phyloP scores from a whole-genome alignment of 768 basidiomycete species.

The Agrocybe pediades region DNA sequence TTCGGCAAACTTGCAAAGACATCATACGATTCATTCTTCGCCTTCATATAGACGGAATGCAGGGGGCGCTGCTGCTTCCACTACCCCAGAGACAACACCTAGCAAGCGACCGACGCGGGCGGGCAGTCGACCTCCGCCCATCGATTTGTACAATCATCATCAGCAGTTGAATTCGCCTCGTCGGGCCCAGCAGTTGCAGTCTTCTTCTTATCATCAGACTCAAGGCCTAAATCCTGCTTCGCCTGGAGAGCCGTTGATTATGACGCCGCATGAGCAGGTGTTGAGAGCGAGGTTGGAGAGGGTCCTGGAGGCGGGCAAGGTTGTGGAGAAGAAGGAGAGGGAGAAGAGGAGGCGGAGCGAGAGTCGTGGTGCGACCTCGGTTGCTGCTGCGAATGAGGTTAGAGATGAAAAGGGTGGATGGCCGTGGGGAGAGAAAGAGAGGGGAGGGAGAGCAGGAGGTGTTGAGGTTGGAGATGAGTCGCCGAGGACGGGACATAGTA shows the following conservation, averaged over 20 bases:
- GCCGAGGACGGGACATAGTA: conserved; percentile 7
- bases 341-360: conserved; percentile 9
- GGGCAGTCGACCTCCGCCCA: neutral
- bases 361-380: conserved; percentile 9
- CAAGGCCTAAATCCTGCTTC: neutral
- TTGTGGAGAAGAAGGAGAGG: conserved; percentile 9
- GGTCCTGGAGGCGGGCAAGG: conserved; percentile 34
- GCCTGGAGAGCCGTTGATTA: conserved; percentile 14
- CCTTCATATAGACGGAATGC: neutral
- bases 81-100: neutral
- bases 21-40: conserved; percentile 4
- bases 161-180: neutral
- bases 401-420: conserved; percentile 29
- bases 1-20: conserved; percentile 1
- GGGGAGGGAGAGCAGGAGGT: neutral
- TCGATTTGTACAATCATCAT: neutral
- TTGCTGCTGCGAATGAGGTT: conserved; percentile 28
- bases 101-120: neutral
- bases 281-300: conserved; percentile 54
- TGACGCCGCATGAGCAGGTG: conserved; percentile 57
- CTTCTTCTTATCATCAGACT: neutral
- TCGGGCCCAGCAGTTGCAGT: neutral
- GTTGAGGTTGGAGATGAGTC: neutral
- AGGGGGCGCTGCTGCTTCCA: neutral
- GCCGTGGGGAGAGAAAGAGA: conserved; percentile 22